Conservation (phyloP, 208 protist genomes). For the Porcisia hertigi region DNA sequence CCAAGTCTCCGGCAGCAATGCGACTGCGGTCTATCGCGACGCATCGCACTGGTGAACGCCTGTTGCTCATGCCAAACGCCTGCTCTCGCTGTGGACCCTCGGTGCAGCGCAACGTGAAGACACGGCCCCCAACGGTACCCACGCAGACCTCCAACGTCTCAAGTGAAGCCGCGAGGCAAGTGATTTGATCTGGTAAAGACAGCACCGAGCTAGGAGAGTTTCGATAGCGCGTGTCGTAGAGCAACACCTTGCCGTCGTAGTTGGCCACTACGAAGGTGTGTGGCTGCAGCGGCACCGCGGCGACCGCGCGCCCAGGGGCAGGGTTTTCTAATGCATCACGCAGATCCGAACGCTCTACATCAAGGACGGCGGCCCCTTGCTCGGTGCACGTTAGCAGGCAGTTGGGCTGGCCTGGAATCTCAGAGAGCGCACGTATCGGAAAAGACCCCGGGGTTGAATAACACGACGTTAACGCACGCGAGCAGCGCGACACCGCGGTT, state of each 20-base stretch:
- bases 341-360: conserved; percentile 37
- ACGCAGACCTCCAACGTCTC: conserved; percentile 36
- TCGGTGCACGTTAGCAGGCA: conserved; percentile 43
- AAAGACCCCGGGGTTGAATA: conserved; percentile 29
- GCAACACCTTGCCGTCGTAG: conserved; percentile 69
- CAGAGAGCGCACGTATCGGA: conserved; percentile 36
- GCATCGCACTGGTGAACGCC: conserved; percentile 41
- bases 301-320: conserved; percentile 38
- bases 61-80: conserved; percentile 53
- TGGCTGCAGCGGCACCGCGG: conserved; percentile 29
- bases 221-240: conserved; percentile 53
- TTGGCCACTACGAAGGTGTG: conserved; percentile 50
- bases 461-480: conserved; percentile 29
- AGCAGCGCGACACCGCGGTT: conserved; percentile 39
- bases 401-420: conserved; percentile 22
- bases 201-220: conserved; percentile 32
- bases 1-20: conserved; percentile 56
- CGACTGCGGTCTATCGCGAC: conserved; percentile 27
- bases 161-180: conserved; percentile 27
- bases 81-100: conserved; percentile 47
- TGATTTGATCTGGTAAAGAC: conserved; percentile 65
- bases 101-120: conserved; percentile 59
- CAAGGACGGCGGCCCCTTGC: conserved; percentile 38
- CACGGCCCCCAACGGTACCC: conserved; percentile 59
- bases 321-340: conserved; percentile 34